A percentile compares a stretch with the other conserved stretches of the same genome.
Evolutionary conservation across 2,329 filamentous ascomycete species (phyloP).

Genomic region (Xylaria sp.): DNA sequence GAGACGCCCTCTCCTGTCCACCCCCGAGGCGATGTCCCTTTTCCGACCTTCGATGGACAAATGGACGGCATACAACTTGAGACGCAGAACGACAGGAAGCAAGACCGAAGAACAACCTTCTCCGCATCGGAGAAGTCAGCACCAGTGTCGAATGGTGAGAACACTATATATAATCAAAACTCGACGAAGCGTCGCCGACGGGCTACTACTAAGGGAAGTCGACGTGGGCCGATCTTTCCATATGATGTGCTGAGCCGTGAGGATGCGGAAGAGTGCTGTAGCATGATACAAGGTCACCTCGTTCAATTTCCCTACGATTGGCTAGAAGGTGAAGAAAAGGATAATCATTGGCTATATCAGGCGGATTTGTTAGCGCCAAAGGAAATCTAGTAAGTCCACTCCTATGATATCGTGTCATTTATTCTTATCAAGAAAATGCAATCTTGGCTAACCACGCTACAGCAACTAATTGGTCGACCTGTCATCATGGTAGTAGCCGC

Average conservation of each 20-base stretch:
- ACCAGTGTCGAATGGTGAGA: conserved; percentile 49
- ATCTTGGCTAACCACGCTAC: conserved; percentile 36
- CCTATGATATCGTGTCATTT: background rate
- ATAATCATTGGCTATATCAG: conserved; percentile 96
- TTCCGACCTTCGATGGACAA: conserved; percentile 60
- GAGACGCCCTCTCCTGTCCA: conserved; percentile 58
- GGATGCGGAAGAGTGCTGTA: conserved; percentile 84
- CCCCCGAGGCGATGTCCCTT: conserved; percentile 57
- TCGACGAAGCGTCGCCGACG: conserved; percentile 70
- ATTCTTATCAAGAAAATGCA: background rate
- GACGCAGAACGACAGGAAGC: conserved; percentile 53
- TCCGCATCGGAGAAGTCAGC: conserved; percentile 63
- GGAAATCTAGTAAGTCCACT: conserved; percentile 87
- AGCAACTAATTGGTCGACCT: conserved; percentile 42
- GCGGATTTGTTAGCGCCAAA: conserved; percentile 95
- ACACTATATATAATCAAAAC: conserved; percentile 50
- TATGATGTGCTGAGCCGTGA: conserved; percentile 81
- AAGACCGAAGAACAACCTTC: conserved; percentile 67
- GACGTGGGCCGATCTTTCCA: conserved; percentile 69
- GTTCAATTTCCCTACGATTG: conserved; percentile 97
- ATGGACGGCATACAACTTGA: conserved; percentile 43
- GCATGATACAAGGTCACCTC: conserved; percentile 85
- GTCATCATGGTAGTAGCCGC: background rate
- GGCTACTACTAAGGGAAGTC: conserved; percentile 75
- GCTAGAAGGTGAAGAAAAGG: conserved; percentile 89